Conservation (phyloP, 345 rosid species). For the Litchi chinensis region DNA sequence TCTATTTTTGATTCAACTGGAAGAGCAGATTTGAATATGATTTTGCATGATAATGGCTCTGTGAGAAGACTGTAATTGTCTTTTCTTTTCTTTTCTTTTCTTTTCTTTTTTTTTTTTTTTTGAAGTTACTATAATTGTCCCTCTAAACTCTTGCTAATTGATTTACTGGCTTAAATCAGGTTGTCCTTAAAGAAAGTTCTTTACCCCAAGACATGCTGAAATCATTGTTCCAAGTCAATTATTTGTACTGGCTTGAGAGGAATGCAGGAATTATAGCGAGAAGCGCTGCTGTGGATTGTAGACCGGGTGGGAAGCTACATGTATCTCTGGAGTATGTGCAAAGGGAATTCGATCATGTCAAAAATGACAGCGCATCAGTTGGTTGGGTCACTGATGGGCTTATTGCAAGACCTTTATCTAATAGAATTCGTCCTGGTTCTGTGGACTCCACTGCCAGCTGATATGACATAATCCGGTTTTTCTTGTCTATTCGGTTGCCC, state of each 20-base stretch:
- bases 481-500: background rate
- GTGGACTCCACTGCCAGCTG: constrained; percentile 24
- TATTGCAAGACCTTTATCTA: constrained; percentile 80
- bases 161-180: constrained; percentile 47
- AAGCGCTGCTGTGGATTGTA: constrained; percentile 62
- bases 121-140: background rate
- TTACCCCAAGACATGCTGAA: constrained; percentile 90
- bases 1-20: background rate
- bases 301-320: constrained; percentile 74
- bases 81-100: too few relatives aligned
- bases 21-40: background rate
- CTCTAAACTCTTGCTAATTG: background rate
- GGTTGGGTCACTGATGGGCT: constrained; percentile 93
- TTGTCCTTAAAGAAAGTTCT: constrained; percentile 78
- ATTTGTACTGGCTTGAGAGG: constrained; percentile 92
- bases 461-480: background rate
- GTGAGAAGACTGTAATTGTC: background rate
- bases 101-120: too few relatives aligned
- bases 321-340: constrained; percentile 76
- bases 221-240: constrained; percentile 88
- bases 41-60: background rate
- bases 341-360: constrained; percentile 83
- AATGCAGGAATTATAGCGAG: constrained; percentile 81
- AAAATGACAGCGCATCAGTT: constrained; percentile 61
- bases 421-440: constrained; percentile 52